A percentile compares a stretch with the other conserved stretches of the same genome.
Conservation (phyloP, 2,329 filamentous ascomycete species). For the Catunica adiposa region DNA sequence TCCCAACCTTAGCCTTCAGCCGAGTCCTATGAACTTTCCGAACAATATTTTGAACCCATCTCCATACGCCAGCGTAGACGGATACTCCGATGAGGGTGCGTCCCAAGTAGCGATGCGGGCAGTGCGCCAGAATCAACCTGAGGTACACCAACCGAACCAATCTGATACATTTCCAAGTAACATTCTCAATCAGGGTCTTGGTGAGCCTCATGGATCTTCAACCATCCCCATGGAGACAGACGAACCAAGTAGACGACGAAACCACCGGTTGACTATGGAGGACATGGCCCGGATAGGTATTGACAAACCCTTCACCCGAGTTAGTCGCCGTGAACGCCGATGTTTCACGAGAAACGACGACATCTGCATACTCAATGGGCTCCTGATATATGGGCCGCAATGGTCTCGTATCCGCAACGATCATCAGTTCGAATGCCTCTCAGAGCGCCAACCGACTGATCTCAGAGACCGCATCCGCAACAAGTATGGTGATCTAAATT, state of each 20-base stretch:
- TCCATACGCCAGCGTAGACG: conserved; percentile 2
- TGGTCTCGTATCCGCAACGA: conserved; percentile 52
- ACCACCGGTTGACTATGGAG: conserved; percentile 38
- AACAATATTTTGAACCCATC: conserved; percentile 11
- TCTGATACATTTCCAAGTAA: conserved; percentile 9
- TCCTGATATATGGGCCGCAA: conserved; percentile 42
- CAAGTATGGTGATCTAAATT: conserved; percentile 38
- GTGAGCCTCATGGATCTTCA: conserved; percentile 6
- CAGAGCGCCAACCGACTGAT: conserved; percentile 41
- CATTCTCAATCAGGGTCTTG: conserved; percentile 18
- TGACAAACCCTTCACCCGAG: conserved; percentile 44
- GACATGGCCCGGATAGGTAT: conserved; percentile 43
- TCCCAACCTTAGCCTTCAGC: neutral
- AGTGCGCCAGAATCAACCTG: neutral
- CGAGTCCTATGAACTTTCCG: neutral
- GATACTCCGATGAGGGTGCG: neutral
- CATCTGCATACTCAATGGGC: conserved; percentile 42
- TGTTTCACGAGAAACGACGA: conserved; percentile 49
- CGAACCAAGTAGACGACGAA: conserved; percentile 33
- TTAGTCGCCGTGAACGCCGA: conserved; percentile 40
- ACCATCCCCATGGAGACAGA: conserved; percentile 16
- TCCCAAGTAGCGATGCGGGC: neutral
- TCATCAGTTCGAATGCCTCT: conserved; percentile 38
- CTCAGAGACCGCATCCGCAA: conserved; percentile 46
- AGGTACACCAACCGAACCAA: neutral